A percentile compares a stretch with the other conserved stretches of the same genome.
Evolutionary conservation across 1,284 basidiomycete species (phyloP).

Genomic region (Ceratobasidium sp.): DNA sequence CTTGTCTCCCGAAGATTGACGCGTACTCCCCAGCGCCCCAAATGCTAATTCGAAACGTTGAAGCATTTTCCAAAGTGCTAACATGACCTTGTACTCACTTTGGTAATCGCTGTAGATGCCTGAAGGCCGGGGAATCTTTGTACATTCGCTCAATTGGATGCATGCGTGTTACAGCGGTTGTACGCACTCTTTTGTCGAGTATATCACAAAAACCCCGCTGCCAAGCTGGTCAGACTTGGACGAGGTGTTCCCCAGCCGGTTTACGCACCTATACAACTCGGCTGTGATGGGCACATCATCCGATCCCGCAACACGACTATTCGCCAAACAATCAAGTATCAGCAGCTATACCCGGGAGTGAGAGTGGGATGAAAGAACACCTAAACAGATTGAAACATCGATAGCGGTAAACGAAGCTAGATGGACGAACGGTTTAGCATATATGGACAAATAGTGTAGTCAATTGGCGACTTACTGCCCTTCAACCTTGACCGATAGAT

Average conservation of each 20-base stretch:
- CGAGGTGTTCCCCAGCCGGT: not conserved
- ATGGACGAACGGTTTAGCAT: not conserved
- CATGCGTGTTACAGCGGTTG: too few species aligned
- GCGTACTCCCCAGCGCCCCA: constrained; percentile 70
- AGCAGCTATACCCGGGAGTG: not conserved
- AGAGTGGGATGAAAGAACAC: constrained; percentile 38
- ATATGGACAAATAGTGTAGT: not conserved
- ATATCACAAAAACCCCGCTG: constrained; percentile 70
- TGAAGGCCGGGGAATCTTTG: constrained; percentile 67
- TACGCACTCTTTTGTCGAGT: constrained; percentile 70
- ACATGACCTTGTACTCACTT: constrained; percentile 54
- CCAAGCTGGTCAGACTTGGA: not conserved
- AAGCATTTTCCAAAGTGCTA: not conserved
- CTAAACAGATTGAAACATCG: constrained; percentile 71
- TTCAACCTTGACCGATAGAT: constrained; percentile 66
- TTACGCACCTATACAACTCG: constrained; percentile 58
- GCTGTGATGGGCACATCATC: constrained; percentile 62
- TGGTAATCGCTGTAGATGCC: constrained; percentile 75
- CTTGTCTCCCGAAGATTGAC: constrained; percentile 74
- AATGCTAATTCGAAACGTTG: constrained; percentile 54
- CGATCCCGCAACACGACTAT: constrained; percentile 40
- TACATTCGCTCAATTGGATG: not conserved
- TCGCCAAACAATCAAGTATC: not conserved
- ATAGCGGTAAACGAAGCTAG: constrained; percentile 66
- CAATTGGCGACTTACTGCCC: constrained; percentile 51